Evolutionary conservation across 768 basidiomycete species (phyloP), one percentile per base, ranked within the genome.

Genomic region (Mycena amicta): DNA sequence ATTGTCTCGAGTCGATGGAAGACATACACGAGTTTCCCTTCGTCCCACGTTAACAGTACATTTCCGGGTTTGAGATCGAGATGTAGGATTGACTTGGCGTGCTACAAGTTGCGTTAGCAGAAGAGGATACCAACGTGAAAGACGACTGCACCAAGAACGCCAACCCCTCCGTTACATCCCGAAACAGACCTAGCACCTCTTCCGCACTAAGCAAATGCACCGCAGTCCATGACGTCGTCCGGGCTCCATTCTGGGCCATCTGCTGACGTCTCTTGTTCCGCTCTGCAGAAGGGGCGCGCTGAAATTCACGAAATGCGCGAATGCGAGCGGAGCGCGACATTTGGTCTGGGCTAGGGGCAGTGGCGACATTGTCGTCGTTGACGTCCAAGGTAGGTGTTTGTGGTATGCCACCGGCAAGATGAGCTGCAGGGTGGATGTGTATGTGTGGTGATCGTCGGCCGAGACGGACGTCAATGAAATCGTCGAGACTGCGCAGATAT

Each of bases 21-120:
- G 16, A 72, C 87, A 59, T 65, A 90, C 92, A 93, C 89, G 31
- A 95, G 76, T 56, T 77, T 80, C 15, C 89, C 92, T 63, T 95
- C 92, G 63, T 96, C 94, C 86, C 89, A 93, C 4, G 95, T 95
- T 50, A 98, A 71, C 23, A 98, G 76, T 3, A 98, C 93, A 68
- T 98, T 97, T 5, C 92, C 93, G 11, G 94, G 93, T 72, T 97
- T 98, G 62, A 98, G 74, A 69, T 98, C 95, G 3, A 97, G 83
- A 69, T 98, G 95, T 23, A 98, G 70, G 51, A 98, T 95, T 1
- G 92, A 88, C 66, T 82, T 87, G 64, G 86, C 82, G 62, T 94
- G 92, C 91, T 93, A 64, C 13, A 66, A 30, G 3, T 49, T 25
- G 26, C 23, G 12, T 55, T n/a, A n/a, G n/a, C n/a, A 45, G 51